These are phyloP conservation scores for Nicotiana benthamiana DNA, from an alignment of 257 asterid species.

Conservation along the genomic window DNA sequence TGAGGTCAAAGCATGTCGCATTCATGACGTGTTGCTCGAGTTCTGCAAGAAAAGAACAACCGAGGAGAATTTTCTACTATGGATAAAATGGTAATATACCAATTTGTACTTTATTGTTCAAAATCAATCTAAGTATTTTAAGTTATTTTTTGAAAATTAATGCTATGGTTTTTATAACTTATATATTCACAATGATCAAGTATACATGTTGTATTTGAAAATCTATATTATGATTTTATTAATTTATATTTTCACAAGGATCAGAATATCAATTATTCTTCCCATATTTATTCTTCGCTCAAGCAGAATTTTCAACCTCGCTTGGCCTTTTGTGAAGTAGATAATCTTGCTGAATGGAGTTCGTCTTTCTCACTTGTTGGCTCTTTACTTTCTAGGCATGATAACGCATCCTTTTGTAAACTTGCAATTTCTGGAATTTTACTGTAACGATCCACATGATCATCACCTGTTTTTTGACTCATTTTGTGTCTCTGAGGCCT, in stretches of 20 bases:
- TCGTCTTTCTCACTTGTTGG: neutral
- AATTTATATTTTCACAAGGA: neutral
- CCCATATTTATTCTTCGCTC: neutral
- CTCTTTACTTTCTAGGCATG: neutral
- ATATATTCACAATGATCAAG: neutral
- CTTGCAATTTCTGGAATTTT: neutral
- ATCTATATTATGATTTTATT: neutral
- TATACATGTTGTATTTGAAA: neutral
- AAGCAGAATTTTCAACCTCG: neutral
- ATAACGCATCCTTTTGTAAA: neutral
- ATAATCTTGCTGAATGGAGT: neutral
- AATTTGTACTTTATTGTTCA: neutral
- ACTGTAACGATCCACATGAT: neutral
- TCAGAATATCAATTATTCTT: neutral
- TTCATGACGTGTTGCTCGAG: constrained; percentile 14
- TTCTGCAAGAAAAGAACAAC: constrained; percentile 9
- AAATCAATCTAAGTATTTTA: neutral
- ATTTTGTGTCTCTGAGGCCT: too few species aligned
- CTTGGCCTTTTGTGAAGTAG: neutral
- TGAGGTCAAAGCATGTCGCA: constrained; percentile 2
- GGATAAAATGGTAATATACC: neutral
- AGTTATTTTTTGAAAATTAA: neutral
- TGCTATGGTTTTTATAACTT: neutral
- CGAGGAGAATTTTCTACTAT: constrained; percentile 1
- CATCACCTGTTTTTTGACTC: too few species aligned